These are phyloP conservation scores for Fusarium sp. DNA, from an alignment of 2,329 filamentous ascomycete genomes.

Conservation along the genomic window DNA sequence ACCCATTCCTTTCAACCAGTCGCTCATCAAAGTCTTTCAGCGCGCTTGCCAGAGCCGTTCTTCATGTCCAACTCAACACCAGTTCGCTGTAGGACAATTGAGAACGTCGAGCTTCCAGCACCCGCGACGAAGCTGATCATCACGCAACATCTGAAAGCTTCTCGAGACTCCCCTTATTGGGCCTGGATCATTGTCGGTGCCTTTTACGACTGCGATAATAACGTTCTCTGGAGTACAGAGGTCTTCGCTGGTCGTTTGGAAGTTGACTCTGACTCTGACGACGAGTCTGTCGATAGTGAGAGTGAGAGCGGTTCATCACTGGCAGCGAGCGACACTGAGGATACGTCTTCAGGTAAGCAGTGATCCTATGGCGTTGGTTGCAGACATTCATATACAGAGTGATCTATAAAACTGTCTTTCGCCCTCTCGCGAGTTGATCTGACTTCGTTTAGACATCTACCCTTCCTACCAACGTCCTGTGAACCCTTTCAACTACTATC, in stretches of 20 bases:
- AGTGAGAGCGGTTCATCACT: slow-evolving; percentile 26
- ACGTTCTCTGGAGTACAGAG: slow-evolving; percentile 61
- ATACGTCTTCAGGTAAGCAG: slow-evolving; percentile 37
- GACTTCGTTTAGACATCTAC: slow-evolving; percentile 30
- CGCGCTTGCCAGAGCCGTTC: slow-evolving; percentile 8
- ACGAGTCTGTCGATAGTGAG: slow-evolving; percentile 31
- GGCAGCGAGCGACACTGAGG: slow-evolving; percentile 20
- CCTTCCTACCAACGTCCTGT: slow-evolving; percentile 2
- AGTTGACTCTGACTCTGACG: slow-evolving; percentile 44
- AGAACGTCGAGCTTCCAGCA: slow-evolving; percentile 54
- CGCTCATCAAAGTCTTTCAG: slow-evolving; percentile 1
- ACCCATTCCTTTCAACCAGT: slow-evolving; percentile 3
- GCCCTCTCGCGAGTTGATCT: slow-evolving; percentile 4
- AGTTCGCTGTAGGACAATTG: slow-evolving; percentile 45
- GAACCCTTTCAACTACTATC: not conserved
- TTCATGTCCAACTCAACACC: slow-evolving; percentile 43
- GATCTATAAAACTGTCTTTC: slow-evolving; percentile 24
- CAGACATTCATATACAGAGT: slow-evolving; percentile 12
- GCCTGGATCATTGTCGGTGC: slow-evolving; percentile 62
- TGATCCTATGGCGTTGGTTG: slow-evolving; percentile 1
- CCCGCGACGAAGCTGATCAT: slow-evolving; percentile 62
- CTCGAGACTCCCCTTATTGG: slow-evolving; percentile 54
- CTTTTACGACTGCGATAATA: slow-evolving; percentile 60
- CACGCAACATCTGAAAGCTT: slow-evolving; percentile 57
- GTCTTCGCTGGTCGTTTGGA: slow-evolving; percentile 55